phyloP scores from a whole-genome alignment of 2,329 filamentous ascomycete species.

The Epichloe sibirici region DNA sequence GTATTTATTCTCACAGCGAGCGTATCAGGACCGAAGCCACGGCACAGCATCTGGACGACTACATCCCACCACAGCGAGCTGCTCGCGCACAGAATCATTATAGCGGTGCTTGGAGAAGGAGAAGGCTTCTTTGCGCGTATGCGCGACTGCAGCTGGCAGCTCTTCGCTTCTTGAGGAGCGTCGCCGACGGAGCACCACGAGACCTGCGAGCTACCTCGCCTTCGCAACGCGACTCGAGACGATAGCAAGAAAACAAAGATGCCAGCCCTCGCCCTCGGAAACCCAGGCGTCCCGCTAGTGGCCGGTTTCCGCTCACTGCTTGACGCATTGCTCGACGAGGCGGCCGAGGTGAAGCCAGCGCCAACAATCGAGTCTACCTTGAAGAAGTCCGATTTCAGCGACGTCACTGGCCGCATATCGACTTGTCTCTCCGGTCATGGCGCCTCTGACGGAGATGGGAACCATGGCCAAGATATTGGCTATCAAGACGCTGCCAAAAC shows the following conservation, averaged over 20 bases:
- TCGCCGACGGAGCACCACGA: neutral
- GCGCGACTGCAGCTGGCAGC: neutral
- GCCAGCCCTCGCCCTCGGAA: constrained; percentile 34
- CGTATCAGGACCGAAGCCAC: neutral
- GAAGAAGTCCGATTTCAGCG: constrained; percentile 52
- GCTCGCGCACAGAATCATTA: neutral
- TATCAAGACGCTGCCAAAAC: constrained; percentile 27
- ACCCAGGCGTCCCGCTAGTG: constrained; percentile 40
- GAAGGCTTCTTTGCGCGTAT: neutral
- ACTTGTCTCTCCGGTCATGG: constrained; percentile 18
- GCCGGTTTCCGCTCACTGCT: constrained; percentile 41
- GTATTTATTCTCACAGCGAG: neutral
- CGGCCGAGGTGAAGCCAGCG: constrained; percentile 45
- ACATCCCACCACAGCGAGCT: neutral
- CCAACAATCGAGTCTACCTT: constrained; percentile 61
- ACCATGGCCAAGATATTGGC: constrained; percentile 13
- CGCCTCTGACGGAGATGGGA: constrained; percentile 15
- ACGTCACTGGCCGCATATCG: constrained; percentile 33
- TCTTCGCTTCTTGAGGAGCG: neutral
- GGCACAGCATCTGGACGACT: neutral
- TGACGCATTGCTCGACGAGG: constrained; percentile 44
- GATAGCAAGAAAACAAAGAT: constrained; percentile 24
- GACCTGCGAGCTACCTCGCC: neutral
- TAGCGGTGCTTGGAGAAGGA: neutral
- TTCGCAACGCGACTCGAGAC: neutral